Evolutionary conservation across 176 grass and related monocot species (phyloP).

Genomic region (Bolboschoenus planiculmis): DNA sequence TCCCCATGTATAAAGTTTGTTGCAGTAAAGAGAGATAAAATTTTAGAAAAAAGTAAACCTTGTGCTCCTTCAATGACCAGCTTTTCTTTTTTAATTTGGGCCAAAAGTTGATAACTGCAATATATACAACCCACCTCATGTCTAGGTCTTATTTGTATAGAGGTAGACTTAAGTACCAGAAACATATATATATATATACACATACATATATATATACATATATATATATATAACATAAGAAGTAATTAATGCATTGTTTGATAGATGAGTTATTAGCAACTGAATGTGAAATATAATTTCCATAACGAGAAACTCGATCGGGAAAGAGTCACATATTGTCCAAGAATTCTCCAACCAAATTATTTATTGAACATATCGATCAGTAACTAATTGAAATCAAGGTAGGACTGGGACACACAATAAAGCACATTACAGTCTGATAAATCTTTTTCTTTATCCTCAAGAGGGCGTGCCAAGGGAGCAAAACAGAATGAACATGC

Average conservation of each 20-base stretch:
- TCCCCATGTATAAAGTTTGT: constrained; percentile 26
- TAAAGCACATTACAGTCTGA: background rate
- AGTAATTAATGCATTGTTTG: background rate
- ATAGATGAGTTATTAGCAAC: background rate
- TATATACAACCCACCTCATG: background rate
- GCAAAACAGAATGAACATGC: background rate
- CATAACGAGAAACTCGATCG: background rate
- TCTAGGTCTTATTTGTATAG: background rate
- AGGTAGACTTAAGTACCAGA: background rate
- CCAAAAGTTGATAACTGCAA: background rate
- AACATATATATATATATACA: too few species aligned
- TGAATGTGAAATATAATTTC: background rate
- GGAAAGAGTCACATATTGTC: background rate
- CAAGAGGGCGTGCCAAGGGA: background rate
- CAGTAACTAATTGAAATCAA: background rate
- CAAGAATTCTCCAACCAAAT: background rate
- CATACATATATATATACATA: too few species aligned
- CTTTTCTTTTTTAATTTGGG: constrained; percentile 17
- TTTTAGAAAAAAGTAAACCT: constrained; percentile 16
- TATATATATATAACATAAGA: too few species aligned
- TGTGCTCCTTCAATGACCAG: background rate
- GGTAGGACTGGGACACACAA: background rate
- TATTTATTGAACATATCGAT: background rate
- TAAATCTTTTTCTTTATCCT: background rate
- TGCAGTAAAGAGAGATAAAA: constrained; percentile 9